phyloP scores from a whole-genome alignment of 1,284 basidiomycete genomes.

The Psilocybe mexicana region DNA sequence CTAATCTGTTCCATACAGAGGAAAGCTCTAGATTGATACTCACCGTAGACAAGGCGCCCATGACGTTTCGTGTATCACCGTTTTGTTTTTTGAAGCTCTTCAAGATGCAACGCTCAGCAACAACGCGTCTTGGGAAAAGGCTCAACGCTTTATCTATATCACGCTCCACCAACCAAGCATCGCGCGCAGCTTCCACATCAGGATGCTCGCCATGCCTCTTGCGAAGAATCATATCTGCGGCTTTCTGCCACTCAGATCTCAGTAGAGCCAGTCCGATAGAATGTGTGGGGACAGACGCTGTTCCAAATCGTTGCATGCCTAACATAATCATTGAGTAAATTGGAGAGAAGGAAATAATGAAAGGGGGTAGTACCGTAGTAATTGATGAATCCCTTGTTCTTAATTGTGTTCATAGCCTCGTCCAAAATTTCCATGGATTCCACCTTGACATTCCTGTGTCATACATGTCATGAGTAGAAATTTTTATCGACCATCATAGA shows the following conservation, averaged over 20 bases:
- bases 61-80: conserved; percentile 77
- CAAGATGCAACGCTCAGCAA: conserved; percentile 90
- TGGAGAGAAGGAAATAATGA: neutral
- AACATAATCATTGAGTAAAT: neutral
- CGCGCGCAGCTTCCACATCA: conserved; percentile 76
- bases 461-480: too few species aligned
- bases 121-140: conserved; percentile 84
- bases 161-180: conserved; percentile 81
- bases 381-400: conserved; percentile 92
- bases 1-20: neutral
- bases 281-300: conserved; percentile 94
- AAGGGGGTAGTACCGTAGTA: conserved; percentile 78
- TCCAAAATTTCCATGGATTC: conserved; percentile 74
- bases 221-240: conserved; percentile 80
- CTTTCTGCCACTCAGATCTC: conserved; percentile 86
- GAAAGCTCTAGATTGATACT: conserved; percentile 29
- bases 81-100: conserved; percentile 86
- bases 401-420: conserved; percentile 78
- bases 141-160: conserved; percentile 79
- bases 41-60: conserved; percentile 85
- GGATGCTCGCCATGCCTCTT: conserved; percentile 88
- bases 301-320: conserved; percentile 99
- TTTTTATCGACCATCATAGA: conserved; percentile 18
- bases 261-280: conserved; percentile 90
- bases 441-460: conserved; percentile 75